Evolutionary conservation across 2,329 filamentous ascomycete genomes (phyloP).

Genomic region (Grosmannia serpens): DNA sequence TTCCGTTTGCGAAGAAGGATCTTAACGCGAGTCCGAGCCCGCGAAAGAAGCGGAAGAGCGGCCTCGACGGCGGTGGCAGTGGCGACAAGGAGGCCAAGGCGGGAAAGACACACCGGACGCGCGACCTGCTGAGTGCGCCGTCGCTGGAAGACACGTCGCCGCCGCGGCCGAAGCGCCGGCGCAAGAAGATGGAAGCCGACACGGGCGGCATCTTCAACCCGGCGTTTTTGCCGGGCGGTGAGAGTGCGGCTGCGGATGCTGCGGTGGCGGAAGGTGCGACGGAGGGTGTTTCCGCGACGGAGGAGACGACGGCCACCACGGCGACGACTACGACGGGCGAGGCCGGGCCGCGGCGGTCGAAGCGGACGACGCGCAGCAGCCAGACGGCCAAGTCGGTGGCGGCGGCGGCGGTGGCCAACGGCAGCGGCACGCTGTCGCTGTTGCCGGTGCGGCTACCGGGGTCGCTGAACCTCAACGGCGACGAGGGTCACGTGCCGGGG

Average conservation of each 20-base stretch:
- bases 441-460: slow-evolving; percentile 22
- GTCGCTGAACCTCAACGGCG: slow-evolving; percentile 15
- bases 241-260: background rate
- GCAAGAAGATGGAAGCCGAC: slow-evolving; percentile 18
- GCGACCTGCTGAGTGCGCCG: slow-evolving; percentile 14
- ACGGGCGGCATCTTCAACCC: slow-evolving; percentile 17
- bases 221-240: slow-evolving; percentile 9
- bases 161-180: slow-evolving; percentile 18
- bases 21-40: slow-evolving; percentile 26
- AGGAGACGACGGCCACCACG: background rate
- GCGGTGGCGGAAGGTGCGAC: background rate
- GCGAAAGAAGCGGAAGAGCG: slow-evolving; percentile 25
- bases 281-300: no score
- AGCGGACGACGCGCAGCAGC: background rate
- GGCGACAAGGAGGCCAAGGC: slow-evolving; percentile 11
- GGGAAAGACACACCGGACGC: background rate
- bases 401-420: background rate
- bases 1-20: slow-evolving; percentile 23
- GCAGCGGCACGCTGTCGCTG: slow-evolving; percentile 12
- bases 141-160: slow-evolving; percentile 16
- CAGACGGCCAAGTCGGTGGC: background rate
- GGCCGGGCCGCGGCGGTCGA: background rate
- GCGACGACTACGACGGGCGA: background rate
- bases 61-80: slow-evolving; percentile 1
- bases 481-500: slow-evolving; percentile 13